phyloP scores from a whole-genome alignment of 2,329 filamentous ascomycete genomes.

The Lasiodiplodia sp. region DNA sequence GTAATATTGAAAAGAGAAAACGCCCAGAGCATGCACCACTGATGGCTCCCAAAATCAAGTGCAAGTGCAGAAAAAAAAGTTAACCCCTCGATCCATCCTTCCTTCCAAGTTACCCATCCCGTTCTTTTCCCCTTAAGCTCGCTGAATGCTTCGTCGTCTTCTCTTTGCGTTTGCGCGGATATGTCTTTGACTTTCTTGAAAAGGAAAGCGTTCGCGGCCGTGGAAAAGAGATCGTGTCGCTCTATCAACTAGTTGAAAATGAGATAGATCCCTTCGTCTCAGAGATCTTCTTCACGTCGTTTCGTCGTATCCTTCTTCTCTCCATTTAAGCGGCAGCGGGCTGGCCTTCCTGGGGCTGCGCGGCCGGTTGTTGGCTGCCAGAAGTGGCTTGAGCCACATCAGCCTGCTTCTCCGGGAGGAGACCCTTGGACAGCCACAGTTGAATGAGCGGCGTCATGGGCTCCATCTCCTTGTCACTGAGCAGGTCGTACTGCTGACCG shows the following conservation, averaged over 20 bases:
- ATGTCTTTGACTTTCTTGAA: conserved; percentile 1
- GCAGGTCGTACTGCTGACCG: conserved; percentile 78
- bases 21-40: conserved; percentile 15
- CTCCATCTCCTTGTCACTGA: conserved; percentile 89
- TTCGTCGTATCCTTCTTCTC: neutral
- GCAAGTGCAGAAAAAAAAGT: conserved; percentile 3
- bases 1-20: conserved; percentile 7
- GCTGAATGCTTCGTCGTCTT: conserved; percentile 1
- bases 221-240: conserved; percentile 12
- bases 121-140: neutral
- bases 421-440: conserved; percentile 87
- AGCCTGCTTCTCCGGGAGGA: conserved; percentile 66
- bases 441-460: conserved; percentile 96
- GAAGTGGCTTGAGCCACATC: conserved; percentile 1
- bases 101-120: conserved; percentile 8
- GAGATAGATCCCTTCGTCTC: neutral
- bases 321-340: conserved; percentile 4
- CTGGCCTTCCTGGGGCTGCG: conserved; percentile 19
- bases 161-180: neutral
- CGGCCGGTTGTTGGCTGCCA: neutral
- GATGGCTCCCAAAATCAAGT: neutral
- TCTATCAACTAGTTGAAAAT: conserved; percentile 10
- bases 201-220: conserved; percentile 16
- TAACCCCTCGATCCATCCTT: conserved; percentile 2
- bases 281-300: neutral